These are phyloP conservation scores for Pisolithus marmoratus DNA, from an alignment of 768 basidiomycete species.

Conservation along the genomic window DNA sequence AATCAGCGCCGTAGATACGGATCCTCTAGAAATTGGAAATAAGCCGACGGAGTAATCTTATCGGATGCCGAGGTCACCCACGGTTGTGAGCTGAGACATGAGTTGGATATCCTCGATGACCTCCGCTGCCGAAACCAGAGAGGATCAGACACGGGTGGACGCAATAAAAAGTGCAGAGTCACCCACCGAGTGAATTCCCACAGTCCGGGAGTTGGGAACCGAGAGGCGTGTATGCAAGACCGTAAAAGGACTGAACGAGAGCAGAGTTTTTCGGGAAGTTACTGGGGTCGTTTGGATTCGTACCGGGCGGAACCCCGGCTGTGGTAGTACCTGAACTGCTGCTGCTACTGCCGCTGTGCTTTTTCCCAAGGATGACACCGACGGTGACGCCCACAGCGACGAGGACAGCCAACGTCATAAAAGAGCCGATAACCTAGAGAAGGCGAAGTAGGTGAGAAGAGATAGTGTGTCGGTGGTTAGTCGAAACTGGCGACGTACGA, in stretches of 20 bases:
- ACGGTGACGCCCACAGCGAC: slow-evolving; percentile 55
- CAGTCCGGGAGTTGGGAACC: slow-evolving; percentile 70
- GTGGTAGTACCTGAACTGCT: slow-evolving; percentile 18
- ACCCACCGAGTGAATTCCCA: slow-evolving; percentile 43
- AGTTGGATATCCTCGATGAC: slow-evolving; percentile 71
- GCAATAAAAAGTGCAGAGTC: not conserved
- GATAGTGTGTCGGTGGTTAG: not conserved
- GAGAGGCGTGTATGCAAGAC: slow-evolving; percentile 80
- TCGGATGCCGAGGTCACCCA: slow-evolving; percentile 8
- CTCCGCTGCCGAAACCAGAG: slow-evolving; percentile 35
- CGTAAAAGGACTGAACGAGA: slow-evolving; percentile 75
- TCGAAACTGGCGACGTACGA: slow-evolving; percentile 38
- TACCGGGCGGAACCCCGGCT: slow-evolving; percentile 16
- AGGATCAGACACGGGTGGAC: not conserved
- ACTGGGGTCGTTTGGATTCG: slow-evolving; percentile 66
- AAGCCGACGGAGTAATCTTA: not conserved
- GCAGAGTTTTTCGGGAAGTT: slow-evolving; percentile 64
- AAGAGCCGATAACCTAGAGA: slow-evolving; percentile 46
- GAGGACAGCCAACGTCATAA: slow-evolving; percentile 43
- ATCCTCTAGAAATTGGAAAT: slow-evolving; percentile 24
- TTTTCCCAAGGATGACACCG: slow-evolving; percentile 61
- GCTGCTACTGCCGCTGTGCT: slow-evolving; percentile 34
- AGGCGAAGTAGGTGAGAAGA: slow-evolving; percentile 1
- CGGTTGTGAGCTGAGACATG: slow-evolving; percentile 78
- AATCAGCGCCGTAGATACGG: slow-evolving; percentile 84